Percentiles rank a stretch among this genome's conserved stretches.
Evolutionary conservation across 1,284 basidiomycete genomes (phyloP).

Genomic region (Pascua sp.): DNA sequence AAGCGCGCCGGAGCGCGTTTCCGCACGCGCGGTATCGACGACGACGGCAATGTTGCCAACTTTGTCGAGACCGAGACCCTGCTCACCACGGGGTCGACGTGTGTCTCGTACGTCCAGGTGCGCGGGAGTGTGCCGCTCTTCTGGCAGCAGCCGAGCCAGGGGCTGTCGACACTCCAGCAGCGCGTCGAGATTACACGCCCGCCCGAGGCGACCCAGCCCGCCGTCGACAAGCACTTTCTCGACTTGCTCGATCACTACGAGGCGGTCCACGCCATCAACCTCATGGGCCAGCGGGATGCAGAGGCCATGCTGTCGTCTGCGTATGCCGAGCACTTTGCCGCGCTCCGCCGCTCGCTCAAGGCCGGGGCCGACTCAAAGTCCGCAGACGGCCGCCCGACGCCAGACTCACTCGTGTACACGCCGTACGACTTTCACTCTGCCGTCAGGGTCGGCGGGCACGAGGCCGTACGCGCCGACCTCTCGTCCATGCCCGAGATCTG

Average conservation of each 20-base stretch:
- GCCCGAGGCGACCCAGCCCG: conserved; percentile 82
- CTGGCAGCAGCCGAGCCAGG: conserved; percentile 89
- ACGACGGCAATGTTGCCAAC: conserved; percentile 95
- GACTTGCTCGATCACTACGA: conserved; percentile 80
- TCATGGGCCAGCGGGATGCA: conserved; percentile 86
- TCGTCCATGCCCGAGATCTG: conserved; percentile 63
- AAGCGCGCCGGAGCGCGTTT: conserved; percentile 95
- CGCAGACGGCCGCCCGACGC: conserved; percentile 31
- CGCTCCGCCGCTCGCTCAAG: background rate
- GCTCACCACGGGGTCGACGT: conserved; percentile 75
- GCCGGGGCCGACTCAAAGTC: conserved; percentile 58
- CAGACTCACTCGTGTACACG: conserved; percentile 57
- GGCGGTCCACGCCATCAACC: conserved; percentile 75
- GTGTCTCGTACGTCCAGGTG: conserved; percentile 86
- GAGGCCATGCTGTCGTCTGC: conserved; percentile 78
- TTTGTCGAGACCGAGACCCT: conserved; percentile 97
- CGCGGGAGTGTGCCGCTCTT: conserved; percentile 94
- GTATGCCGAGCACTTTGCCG: conserved; percentile 72
- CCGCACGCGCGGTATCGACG: conserved; percentile 95
- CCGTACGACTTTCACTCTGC: conserved; percentile 92
- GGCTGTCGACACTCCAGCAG: conserved; percentile 78
- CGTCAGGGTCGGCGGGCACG: conserved; percentile 80
- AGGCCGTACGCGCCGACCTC: conserved; percentile 74
- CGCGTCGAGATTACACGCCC: conserved; percentile 89
- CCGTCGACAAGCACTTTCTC: conserved; percentile 89